Base-by-base conservation (phyloP, 805 yeast species). In the Kockiozyma suomiensis region DNA sequence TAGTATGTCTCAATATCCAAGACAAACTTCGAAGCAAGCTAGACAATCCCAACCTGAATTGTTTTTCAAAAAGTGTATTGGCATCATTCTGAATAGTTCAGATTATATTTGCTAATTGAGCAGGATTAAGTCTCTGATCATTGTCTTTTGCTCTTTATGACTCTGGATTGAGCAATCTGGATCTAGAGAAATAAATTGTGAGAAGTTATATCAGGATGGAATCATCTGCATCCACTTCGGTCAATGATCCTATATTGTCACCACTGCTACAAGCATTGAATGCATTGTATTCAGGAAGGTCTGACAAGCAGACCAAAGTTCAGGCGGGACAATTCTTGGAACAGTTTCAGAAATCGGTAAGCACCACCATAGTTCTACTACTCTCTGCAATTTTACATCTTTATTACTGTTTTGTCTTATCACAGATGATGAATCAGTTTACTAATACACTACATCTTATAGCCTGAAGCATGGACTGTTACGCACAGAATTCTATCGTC, bases 381-480 rank as follows among this genome's bases (percentile, higher is more conserved):
- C 33, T 30, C 10, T 7, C 10, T 7, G 6, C 33, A 30, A 30
- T 30, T 30, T 7, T 30, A 10, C 33, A 7, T 7, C 33, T 6
- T 30, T 30, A 30, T 6, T 30, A 30, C 10, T 30, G 6, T 30
- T 30, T n/a, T n/a, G n/a, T n/a, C n/a, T n/a, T n/a, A n/a, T n/a
- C n/a, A 45, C 25, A 23, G 10, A 7, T 21, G 26, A 43, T 30
- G 26, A 13, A 23, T 30, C n/a, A 3, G 28, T 8, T 41, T 30
- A 15, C 41, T 47, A 30, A 58, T 41, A 35, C 13, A 28, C 23
- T 28, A 4, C 23, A 1, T 12, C 23, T 19, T 54, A 40, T 63
- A 72, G 70, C 58, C 73, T 5, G 75, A 70, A 23, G 94, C 98
- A 0, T 94, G 99, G 99, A 78, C 80, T 32, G 70, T 83, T 1